Base-by-base conservation (phyloP, 192 early-diverging fungal genomes). In the Backusella australiensis region DNA sequence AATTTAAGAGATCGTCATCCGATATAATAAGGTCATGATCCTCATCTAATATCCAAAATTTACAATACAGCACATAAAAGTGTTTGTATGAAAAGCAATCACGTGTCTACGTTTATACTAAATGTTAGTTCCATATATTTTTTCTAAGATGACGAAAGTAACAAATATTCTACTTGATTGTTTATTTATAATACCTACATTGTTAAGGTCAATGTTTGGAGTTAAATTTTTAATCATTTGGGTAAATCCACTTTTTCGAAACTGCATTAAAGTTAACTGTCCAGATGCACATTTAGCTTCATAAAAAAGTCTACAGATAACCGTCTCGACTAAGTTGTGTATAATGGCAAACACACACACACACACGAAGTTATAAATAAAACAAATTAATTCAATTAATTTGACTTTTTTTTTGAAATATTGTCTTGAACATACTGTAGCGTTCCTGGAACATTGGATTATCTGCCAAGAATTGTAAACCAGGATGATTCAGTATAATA, bases 31-130 rank as follows among this genome's bases (percentile, higher is more conserved):
- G 86, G 78, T 97, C 94, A 71, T 95, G 95, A 79, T 97, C 95
- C 29, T 87, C 82, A 84, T 98, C 97, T 66, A 97, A 85, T 77
- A 94, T 94, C 93, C 94, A 98, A 82, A 98, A 98, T 81, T 95
- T 97, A 88, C 95, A 97, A 79, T 97, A 98, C 2, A 98, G 89
- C 26, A 98, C 97, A 80, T 98, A 98, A 77, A 97, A 98, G 78
- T 98, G 97, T 81, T 96, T 96, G 85, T 98, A 98, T 6, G 96
- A 97, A 76, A 98, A 97, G 49, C 92, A 88, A 81, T 95, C 92
- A 21, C 94, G 92, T 7, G 88, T 91, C 84, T 92, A 82, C 6
- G 83, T 83, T 65, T 91, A 78, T 4, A 29, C 9, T 23, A 21
- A n/a, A 26, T 21, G 56, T 63, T 63, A 63, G 23, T 12, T 23